Evolutionary conservation across 164 flowering plant species (phyloP), one percentile per base, ranked within the genome.

Genomic region (Vitis riparia): DNA sequence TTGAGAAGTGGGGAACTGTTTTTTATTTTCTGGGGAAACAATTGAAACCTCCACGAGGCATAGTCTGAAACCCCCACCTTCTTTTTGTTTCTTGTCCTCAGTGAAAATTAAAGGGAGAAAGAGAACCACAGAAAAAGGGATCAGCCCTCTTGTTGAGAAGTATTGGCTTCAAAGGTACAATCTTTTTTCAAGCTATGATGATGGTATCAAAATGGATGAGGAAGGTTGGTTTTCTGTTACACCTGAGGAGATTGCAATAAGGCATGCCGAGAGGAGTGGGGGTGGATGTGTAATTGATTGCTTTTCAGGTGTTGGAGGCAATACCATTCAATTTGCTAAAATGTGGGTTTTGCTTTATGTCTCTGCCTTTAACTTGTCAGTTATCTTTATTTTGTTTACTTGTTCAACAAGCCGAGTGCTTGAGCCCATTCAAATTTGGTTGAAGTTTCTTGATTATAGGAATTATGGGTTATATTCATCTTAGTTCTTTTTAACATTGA

Each of bases 221-320:
- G 88, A 88, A 76, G 89, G 89, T 1, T 88, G 91, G 91, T 88
- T 75, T 55, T 88, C 89, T 0, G 89, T 84, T 44, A 88, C 89
- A 17, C 91, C 87, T 1, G 89, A 88, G 77, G 81, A 72, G 23
- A 77, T 88, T 56, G 89, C 91, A 11, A 64, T 76, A 44, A 63
- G 75, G 14, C 89, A 86, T 19, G 89, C 91, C 12, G 69, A 76
- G 71, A 79, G 76, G 63, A 58, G 85, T 70, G 73, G 82, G 2
- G 77, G 76, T 29, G 82, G 82, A 49, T 52, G 62, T 16, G 80
- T 84, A 9, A 78, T 86, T 11, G 87, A 86, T 73, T 77, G 86
- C 75, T 86, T 86, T 63, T 61, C 84, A 11, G 89, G 89, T 44
- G 85, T 84, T 67, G 90, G 85, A 57, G 90, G 90, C 67, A 86